Evolutionary conservation across 31 red algal species (phyloP).

Genomic region (Bonnemaisonia californica): DNA sequence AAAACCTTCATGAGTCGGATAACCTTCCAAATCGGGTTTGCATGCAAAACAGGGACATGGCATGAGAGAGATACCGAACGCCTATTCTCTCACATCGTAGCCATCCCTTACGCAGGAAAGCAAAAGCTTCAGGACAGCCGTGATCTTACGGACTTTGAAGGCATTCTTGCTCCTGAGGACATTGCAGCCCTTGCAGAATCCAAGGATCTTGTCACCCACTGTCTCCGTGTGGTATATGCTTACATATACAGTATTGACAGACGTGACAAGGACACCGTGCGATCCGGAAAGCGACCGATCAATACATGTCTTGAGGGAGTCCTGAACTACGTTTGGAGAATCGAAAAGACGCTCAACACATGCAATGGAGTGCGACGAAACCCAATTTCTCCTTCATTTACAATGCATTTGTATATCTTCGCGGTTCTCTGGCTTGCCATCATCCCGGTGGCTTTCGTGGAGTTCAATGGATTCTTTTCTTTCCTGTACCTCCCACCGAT

Average conservation of each 20-base stretch:
- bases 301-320: background rate
- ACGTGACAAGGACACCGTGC: background rate
- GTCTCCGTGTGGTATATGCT: background rate
- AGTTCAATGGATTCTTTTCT: conserved; percentile 6
- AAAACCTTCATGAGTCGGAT: background rate
- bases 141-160: background rate
- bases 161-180: background rate
- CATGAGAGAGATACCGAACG: conserved; percentile 19
- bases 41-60: background rate
- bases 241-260: background rate
- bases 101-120: background rate
- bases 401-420: conserved; percentile 5
- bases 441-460: conserved; percentile 12
- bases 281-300: background rate
- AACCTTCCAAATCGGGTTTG: background rate
- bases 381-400: conserved; percentile 8
- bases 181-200: background rate
- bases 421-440: conserved; percentile 5
- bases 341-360: background rate
- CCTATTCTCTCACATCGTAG: conserved; percentile 1
- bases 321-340: background rate
- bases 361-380: background rate
- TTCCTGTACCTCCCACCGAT: conserved; percentile 2
- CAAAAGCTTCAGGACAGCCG: background rate
- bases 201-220: background rate